Evolutionary conservation across 2,329 filamentous ascomycete species (phyloP).

Genomic region (Talaromyces pinophilus): DNA sequence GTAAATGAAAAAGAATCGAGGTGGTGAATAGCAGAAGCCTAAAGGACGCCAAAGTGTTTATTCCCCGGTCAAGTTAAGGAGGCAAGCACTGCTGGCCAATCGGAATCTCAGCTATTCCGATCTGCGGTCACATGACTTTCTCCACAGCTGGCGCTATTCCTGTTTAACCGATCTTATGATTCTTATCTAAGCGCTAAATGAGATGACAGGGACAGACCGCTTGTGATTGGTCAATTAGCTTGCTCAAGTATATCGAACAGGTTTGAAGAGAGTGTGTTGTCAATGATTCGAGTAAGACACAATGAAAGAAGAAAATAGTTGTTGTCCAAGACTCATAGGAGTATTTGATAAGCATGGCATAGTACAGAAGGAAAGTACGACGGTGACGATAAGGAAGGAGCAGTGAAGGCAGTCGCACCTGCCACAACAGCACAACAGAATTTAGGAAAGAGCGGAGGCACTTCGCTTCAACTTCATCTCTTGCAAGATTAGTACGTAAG

Average conservation of each 20-base stretch:
- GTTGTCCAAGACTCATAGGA: not conserved
- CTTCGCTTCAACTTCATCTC: not conserved
- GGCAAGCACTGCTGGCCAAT: not conserved
- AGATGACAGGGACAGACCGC: not conserved
- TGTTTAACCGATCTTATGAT: not conserved
- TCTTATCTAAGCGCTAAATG: not conserved
- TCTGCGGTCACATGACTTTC: not conserved
- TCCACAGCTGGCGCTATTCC: not conserved
- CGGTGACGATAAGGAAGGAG: not conserved
- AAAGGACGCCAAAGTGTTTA: not conserved
- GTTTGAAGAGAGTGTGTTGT: not conserved
- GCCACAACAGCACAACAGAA: not conserved
- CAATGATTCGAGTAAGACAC: not conserved
- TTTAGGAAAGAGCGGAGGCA: not conserved
- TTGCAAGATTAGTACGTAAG: not conserved
- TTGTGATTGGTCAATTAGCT: conserved; percentile 10
- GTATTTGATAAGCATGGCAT: not conserved
- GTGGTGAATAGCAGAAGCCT: not conserved
- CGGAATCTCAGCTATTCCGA: not conserved
- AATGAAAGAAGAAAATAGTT: not conserved
- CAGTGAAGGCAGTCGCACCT: not conserved
- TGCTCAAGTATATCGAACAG: not conserved
- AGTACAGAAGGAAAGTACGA: not conserved
- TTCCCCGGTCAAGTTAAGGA: not conserved
- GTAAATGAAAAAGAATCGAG: not conserved